Base-by-base conservation (phyloP, 2,329 filamentous ascomycete genomes). In the Phialophora tarda region DNA sequence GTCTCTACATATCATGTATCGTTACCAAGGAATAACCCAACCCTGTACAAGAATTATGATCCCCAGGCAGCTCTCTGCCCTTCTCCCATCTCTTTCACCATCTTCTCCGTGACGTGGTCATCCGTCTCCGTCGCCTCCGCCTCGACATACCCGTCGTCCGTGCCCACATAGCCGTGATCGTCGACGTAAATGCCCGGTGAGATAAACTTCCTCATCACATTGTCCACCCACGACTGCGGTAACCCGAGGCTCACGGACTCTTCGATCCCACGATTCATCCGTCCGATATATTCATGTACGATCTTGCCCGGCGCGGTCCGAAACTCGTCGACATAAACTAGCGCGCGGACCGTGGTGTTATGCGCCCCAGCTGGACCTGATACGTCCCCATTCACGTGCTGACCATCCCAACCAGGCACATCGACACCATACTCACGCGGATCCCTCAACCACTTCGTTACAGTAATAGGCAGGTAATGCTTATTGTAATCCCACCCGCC, bases 241-340 rank as follows among this genome's bases (percentile, higher is more conserved):
- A 73, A 10, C 0, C 79, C 79, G 58, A 80, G 71, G 24, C 61
- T 64, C 53, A 76, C 74, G 6, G 75, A 74, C 70, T 81, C 79
- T 8, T 72, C 64, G 69, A 81, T 79, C n/a, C 74, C 79, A 34
- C 79, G 73, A 66, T 81, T 80, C 79, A 81, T 80, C 59, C 79
- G 68, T 2, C 72, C 74, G 44, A 81, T 75, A 69, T 81, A 81
- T 71, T 80, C 78, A 7, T 71, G 66, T 44, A 74, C 78, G 1
- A 79, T 78, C 34, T 67, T 61, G 0, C 74, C 76, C 17, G 75
- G 63, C 17, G 58, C 50, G 12, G 79, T 75, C 34, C 77, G 73
- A 61, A 75, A 59, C 69, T 81, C 79, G 73, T 81, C 79, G 10
- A 81, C 75, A 74, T 81, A 81, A 21, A 81, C 77, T 64, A 80